Percentiles rank a stretch among this genome's conserved stretches.
phyloP scores from a whole-genome alignment of 768 basidiomycete genomes.

The Xerocomus potaroensis region DNA sequence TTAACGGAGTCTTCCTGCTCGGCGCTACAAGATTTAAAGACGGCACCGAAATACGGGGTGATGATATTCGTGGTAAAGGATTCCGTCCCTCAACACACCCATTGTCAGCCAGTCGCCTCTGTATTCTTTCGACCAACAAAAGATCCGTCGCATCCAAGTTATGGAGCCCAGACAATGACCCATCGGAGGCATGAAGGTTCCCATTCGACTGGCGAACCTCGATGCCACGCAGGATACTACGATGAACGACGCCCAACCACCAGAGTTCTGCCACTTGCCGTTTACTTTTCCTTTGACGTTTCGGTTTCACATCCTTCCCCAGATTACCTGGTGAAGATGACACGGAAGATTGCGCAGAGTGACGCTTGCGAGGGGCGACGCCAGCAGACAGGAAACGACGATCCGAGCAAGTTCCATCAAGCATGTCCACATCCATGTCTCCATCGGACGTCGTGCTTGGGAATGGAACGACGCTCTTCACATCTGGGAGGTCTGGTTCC shows the following conservation, averaged over 20 bases:
- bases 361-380: constrained; percentile 28
- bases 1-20: constrained; percentile 2
- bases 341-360: constrained; percentile 30
- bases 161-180: background rate
- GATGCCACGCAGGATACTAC: constrained; percentile 29
- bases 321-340: constrained; percentile 18
- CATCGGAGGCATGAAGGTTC: constrained; percentile 3
- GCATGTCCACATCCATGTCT: constrained; percentile 24
- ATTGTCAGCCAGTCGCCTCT: constrained; percentile 28
- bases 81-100: constrained; percentile 29
- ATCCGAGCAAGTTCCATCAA: constrained; percentile 22
- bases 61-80: constrained; percentile 20
- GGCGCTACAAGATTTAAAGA: constrained; percentile 16
- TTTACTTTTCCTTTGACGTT: constrained; percentile 31
- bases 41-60: constrained; percentile 22
- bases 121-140: constrained; percentile 31
- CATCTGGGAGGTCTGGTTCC: constrained; percentile 26
- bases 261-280: constrained; percentile 32
- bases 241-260: constrained; percentile 35
- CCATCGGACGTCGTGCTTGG: constrained; percentile 28
- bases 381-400: background rate
- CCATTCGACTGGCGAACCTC: constrained; percentile 10
- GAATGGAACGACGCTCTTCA: constrained; percentile 35
- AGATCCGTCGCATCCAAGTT: constrained; percentile 30
- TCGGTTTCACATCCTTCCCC: constrained; percentile 20